Base-by-base conservation (phyloP, 2,329 filamentous ascomycete genomes). In the Lachnellula cervina region DNA sequence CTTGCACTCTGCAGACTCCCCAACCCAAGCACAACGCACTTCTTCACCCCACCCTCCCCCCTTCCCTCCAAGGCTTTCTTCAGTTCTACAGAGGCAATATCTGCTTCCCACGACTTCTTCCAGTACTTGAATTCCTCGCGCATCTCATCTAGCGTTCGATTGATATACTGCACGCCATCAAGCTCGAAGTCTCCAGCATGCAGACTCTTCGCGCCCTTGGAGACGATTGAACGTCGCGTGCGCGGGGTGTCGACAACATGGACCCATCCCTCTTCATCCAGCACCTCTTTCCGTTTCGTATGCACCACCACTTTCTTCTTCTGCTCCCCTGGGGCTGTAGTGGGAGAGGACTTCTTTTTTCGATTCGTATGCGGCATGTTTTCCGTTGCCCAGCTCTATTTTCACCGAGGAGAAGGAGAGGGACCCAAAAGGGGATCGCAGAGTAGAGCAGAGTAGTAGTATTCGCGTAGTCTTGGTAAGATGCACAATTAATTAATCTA, bases 231-330 rank as follows among this genome's bases (percentile, higher is more conserved):
- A 2, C 43, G 23, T n/a, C 47, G 49, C n/a, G 54, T 49, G 5
- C 57, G 53, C 2, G 62, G 62, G 8, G 62, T 60, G 14, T 68
- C 64, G 9, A 71, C 53, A 25, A 71, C 64, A 57, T 70, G 67
- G 23, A 66, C 66, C 68, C 68, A 71, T n/a, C 69, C 69, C 40
- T 70, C 65, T 1, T 56, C 57, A 54, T 68, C 68, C 14, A 64
- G 58, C 4, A 70, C 51, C 35, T 70, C 58, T 40, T 58, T 62
- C 34, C 68, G 52, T 49, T 69, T 69, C 5, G 61, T 68, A 37
- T 64, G 65, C 8, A 62, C 55, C n/a, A 64, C 50, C 19, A 56
- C 54, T 2, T 50, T 44, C 38, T 57, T 51, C n/a, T 52, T 55
- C 34, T 49, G 47, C 46, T 53, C 38, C 5, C 34, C 9, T 4